Conservation (phyloP, 305 asterid species). For the Nicotiana rustica region DNA sequence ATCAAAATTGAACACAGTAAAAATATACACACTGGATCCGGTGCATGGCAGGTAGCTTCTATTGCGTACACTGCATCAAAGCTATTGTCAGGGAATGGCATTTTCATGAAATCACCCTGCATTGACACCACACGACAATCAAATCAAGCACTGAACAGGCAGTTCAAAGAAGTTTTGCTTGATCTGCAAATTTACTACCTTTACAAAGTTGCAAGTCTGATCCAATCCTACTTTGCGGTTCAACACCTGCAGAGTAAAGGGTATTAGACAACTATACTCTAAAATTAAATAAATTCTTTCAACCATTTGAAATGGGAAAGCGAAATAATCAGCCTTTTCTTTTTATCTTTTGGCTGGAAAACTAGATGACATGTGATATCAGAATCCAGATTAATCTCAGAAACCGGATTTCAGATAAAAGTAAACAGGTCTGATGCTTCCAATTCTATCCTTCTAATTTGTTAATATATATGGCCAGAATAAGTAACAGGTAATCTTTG, state of each 20-base stretch:
- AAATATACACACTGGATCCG: conserved; percentile 70
- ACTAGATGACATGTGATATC: conserved; percentile 31
- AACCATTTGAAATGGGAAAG: background rate
- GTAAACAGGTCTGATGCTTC: conserved; percentile 24
- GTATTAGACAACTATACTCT: background rate
- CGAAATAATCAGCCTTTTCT: background rate
- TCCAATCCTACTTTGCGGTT: conserved; percentile 78
- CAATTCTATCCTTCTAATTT: background rate
- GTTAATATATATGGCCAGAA: background rate
- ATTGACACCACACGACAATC: conserved; percentile 36
- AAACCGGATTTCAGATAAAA: background rate
- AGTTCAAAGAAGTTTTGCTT: conserved; percentile 14
- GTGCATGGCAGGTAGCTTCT: conserved; percentile 98
- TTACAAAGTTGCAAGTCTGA: conserved; percentile 76
- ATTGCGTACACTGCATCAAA: conserved; percentile 94
- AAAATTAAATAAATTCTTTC: background rate
- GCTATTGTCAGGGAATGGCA: conserved; percentile 86
- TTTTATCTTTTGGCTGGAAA: background rate
- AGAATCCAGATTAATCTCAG: background rate
- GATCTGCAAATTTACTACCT: conserved; percentile 53
- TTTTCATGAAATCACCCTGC: conserved; percentile 98
- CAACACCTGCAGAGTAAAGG: conserved; percentile 55
- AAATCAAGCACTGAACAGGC: conserved; percentile 37
- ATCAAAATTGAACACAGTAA: background rate
- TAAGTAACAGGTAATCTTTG: background rate